Base-by-base conservation (phyloP, 345 rosid species). In the Murraya paniculata region DNA sequence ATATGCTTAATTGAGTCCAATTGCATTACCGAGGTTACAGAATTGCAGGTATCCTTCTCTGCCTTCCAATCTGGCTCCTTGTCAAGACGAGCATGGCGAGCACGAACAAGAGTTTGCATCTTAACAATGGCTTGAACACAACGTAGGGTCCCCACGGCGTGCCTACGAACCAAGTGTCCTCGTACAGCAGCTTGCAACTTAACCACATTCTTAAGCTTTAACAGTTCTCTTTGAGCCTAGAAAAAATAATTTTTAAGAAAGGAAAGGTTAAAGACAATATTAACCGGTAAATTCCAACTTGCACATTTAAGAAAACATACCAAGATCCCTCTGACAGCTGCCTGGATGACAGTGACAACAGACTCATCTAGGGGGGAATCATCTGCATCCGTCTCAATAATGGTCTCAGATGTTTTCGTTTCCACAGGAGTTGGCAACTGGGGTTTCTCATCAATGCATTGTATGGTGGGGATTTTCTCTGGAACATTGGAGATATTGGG, bases 101-200 rank as follows among this genome's bases (percentile, higher is more conserved):
- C 89, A 80, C 98, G 97, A 36, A 96, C 93, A 68, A 96, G 88
- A 33, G 85, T 77, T 83, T 96, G 99, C 93, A 96, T 90, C 85
- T 96, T 96, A 78, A 91, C 80, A 82, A 94, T 91, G 73, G 97
- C 98, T 70, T 90, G 99, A 69, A 94, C 86, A 57, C 98, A 96
- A n/a, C 91, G 87, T 65, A 96, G 87, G 36, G 98, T 85, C 67
- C 95, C 99, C 86, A 85, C 79, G 64, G 98, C 99, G 79, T 90
- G 98, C 78, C 74, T 94, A 76, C 99, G 87, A 77, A 94, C 98
- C 86, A 96, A 74, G 86, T 92, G 93, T 38, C 99, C 98, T 16
- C 99, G 95, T 21, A 90, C 89, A 65, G 91, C 95, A 80, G 99
- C 98, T 86, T 96, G 99, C 91, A 94, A 82, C 86, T 89, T 92